Evolutionary conservation across 768 basidiomycete species (phyloP), one percentile per base, ranked within the genome.

Genomic region (Rhodocollybia butyracea): DNA sequence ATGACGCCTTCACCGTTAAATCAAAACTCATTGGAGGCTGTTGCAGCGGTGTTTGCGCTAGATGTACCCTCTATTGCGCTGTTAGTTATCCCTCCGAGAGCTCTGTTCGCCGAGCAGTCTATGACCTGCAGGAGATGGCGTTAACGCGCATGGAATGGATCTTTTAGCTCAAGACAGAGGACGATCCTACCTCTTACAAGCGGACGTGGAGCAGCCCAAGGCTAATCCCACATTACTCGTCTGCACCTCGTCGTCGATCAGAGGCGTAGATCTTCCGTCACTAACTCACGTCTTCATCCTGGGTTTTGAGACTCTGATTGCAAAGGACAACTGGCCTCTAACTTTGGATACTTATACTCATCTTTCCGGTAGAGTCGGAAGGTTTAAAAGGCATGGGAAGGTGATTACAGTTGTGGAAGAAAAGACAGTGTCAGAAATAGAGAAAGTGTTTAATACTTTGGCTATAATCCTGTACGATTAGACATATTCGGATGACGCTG

Each of bases 221-320:
- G 81, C 79, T 61, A 78, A 80, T 62, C 86, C 89, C 22, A 80
- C 69, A 22, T 65, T 91, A 62, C 73, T 92, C 30, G 85, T 92
- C 38, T 77, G 80, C 13, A 90, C 89, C 1, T 70, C 81, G 22
- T 86, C 88, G 17, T 84, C 84, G 19, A 82, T 81, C 32, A 83
- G 90, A 46, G 89, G 89, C 26, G 68, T 92, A 46, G 89, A 92
- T 70, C 68, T 91, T 50, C 85, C 84, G 10, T 77, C 76, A 57
- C 72, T 91, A 61, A 80, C 81, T 45, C 89, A 91, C 64, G 89
- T 91, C 19, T 90, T 92, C 66, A 72, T 90, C 47, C 68, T 87
- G 42, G 88, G 88, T 3, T 70, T 86, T 29, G 41, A 45, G 22
- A 19, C 40, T 8, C 32, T 57, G 26, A 36, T 41, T 40, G 39